Base-by-base conservation (phyloP, 2,329 filamentous ascomycete species). In the Phialophora verrucosa region DNA sequence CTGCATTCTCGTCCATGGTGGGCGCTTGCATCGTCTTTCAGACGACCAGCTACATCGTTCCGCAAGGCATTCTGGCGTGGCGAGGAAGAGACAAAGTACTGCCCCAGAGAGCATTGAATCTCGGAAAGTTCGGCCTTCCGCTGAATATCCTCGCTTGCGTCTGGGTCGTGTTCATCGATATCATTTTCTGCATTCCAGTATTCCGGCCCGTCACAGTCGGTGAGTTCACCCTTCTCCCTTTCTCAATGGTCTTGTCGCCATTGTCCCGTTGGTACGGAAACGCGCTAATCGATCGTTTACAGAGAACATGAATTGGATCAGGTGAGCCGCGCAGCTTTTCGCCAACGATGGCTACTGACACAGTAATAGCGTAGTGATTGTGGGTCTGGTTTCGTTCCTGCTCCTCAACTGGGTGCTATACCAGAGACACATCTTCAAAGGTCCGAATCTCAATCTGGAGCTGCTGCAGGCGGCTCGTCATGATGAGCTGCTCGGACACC, bases 41-140 rank as follows among this genome's bases (percentile, higher is more conserved):
- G 12, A 72, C 81, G 31, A 78, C 76, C 3, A 77, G 80, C 31
- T 82, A 82, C 62, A 75, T 81, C 14, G 73, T 84, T 8, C 81
- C 80, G 1, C 83, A 84, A 59, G 75, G 74, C 14, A 75, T 84
- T 14, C 72, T 82, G 7, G 69, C 80, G 23, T 82, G 81, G 66
- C 78, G 82, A 3, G 74, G 80, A 63, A 76, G 76, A 8, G 72
- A 74, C 2, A 77, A 83, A 59, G 64, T 75, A 1, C 76, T 84
- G 1, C 79, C 82, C 0, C 76, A 75, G 0, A 78, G 77, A 2
- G 77, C 77, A 17, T 84, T 82, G 75, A 77, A 76, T 10, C 75
- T 84, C 4, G 82, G 83, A 3, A 75, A 72, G 32, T 79, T 74
- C 56, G 81, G 82, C 2, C 73, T 82, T 59, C 72, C 75, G 20